Conservation (phyloP, 2,329 filamentous ascomycete species). For the Phaeoacremonium minimum region DNA sequence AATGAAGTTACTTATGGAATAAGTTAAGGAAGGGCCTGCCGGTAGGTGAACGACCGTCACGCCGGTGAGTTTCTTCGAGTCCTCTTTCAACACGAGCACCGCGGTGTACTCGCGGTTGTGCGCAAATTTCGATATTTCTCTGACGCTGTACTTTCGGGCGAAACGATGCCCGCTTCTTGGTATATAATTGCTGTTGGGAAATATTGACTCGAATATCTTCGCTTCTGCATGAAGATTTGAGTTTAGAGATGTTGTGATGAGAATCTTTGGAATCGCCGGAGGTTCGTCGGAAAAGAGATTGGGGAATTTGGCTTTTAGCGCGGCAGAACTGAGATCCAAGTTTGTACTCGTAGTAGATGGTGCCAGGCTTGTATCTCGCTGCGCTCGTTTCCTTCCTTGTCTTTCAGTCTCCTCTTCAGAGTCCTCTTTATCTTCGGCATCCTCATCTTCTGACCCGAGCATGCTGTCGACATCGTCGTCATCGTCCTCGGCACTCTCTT, state of each 20-base stretch:
- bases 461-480: conserved; percentile 72
- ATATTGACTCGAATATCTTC: conserved; percentile 70
- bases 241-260: conserved; percentile 88
- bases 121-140: conserved; percentile 86
- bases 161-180: conserved; percentile 79
- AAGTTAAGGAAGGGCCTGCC: conserved; percentile 85
- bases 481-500: conserved; percentile 41
- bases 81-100: conserved; percentile 81
- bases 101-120: conserved; percentile 78
- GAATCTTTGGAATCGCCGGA: conserved; percentile 70
- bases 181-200: conserved; percentile 86
- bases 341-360: conserved; percentile 61
- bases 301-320: conserved; percentile 57
- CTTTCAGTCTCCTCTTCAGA: conserved; percentile 31
- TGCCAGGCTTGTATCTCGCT: conserved; percentile 45
- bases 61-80: conserved; percentile 78
- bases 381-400: conserved; percentile 38
- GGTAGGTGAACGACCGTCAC: conserved; percentile 38
- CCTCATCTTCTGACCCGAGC: conserved; percentile 62
- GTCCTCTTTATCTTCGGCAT: conserved; percentile 42
- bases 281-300: conserved; percentile 56
- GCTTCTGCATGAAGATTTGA: conserved; percentile 84
- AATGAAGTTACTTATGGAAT: conserved; percentile 85
- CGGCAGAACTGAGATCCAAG: conserved; percentile 58
- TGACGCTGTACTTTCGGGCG: conserved; percentile 84